Conservation (phyloP, 179 eudicot species). For the Heliamphora ciliata region DNA sequence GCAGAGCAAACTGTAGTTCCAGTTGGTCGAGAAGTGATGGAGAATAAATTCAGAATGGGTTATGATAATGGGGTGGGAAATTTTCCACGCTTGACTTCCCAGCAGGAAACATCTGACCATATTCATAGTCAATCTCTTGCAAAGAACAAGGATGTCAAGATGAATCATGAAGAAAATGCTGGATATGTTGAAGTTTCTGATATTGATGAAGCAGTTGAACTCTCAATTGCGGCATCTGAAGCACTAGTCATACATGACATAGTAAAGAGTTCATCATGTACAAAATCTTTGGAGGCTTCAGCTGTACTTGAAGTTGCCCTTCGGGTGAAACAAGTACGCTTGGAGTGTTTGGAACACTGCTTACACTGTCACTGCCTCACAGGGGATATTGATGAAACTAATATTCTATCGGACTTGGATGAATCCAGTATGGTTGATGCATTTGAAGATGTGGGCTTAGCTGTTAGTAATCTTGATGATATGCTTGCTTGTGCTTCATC, state of each 20-base stretch:
- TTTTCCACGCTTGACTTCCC: conserved; percentile 22
- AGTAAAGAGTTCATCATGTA: conserved; percentile 28
- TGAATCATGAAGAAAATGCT: conserved; percentile 22
- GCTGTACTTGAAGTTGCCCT: conserved; percentile 69
- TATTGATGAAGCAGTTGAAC: conserved; percentile 57
- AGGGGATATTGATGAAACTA: conserved; percentile 28
- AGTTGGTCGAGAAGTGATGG: conserved; percentile 19
- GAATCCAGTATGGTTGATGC: conserved; percentile 64
- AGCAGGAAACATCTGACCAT: conserved; percentile 18
- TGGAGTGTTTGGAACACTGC: conserved; percentile 27
- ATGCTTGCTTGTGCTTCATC: conserved; percentile 24
- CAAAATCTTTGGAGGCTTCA: conserved; percentile 37
- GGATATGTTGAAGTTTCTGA: conserved; percentile 28
- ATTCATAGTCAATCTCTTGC: conserved; percentile 15
- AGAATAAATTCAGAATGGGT: conserved; percentile 19
- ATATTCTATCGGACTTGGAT: conserved; percentile 50
- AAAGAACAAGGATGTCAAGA: conserved; percentile 17
- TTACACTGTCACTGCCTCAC: conserved; percentile 14
- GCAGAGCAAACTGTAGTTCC: conserved; percentile 26
- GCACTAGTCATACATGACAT: conserved; percentile 62
- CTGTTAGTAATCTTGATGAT: conserved; percentile 22
- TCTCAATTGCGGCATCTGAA: conserved; percentile 86
- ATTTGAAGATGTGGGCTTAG: conserved; percentile 68
- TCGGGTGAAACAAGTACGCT: conserved; percentile 71
- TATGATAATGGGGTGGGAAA: conserved; percentile 18